Evolutionary conservation across 1,284 basidiomycete species (phyloP).

Genomic region (Sanghuangporus sanghuang): DNA sequence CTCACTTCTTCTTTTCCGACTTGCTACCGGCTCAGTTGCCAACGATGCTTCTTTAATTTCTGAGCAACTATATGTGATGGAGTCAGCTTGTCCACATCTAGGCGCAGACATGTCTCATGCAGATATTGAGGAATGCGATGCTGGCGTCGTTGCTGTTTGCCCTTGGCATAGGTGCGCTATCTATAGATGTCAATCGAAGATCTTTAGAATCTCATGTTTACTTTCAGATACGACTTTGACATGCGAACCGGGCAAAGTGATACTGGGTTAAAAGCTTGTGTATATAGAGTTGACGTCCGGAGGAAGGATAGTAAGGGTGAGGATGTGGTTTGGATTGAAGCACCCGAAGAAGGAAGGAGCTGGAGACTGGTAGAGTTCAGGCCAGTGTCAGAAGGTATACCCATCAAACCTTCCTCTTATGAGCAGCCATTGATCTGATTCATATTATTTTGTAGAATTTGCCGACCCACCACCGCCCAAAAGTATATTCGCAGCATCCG

Average conservation of each 20-base stretch:
- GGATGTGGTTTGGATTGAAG: slow-evolving; percentile 60
- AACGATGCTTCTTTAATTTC: slow-evolving; percentile 19
- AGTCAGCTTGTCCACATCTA: slow-evolving; percentile 79
- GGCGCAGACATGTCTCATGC: slow-evolving; percentile 82
- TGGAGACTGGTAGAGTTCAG: slow-evolving; percentile 76
- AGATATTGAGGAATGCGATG: slow-evolving; percentile 68
- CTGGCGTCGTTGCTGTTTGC: slow-evolving; percentile 60
- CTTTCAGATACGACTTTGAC: slow-evolving; percentile 65
- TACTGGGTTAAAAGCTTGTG: slow-evolving; percentile 76
- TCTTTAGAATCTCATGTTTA: slow-evolving; percentile 21
- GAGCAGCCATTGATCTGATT: background rate
- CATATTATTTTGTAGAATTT: slow-evolving; percentile 45
- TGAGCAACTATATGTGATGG: slow-evolving; percentile 77
- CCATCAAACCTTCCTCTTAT: background rate
- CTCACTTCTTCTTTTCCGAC: slow-evolving; percentile 67
- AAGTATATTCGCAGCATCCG: slow-evolving; percentile 26
- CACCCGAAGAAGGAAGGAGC: slow-evolving; percentile 46
- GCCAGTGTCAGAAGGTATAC: slow-evolving; percentile 75
- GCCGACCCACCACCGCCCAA: slow-evolving; percentile 56
- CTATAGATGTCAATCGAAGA: background rate
- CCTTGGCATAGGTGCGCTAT: slow-evolving; percentile 73
- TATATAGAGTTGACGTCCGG: slow-evolving; percentile 61
- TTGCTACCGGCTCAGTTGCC: slow-evolving; percentile 25
- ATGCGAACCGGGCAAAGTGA: slow-evolving; percentile 68
- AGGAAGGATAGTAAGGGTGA: slow-evolving; percentile 32